phyloP scores from a whole-genome alignment of 176 grass and related monocot genomes.

The Oryza nivara region DNA sequence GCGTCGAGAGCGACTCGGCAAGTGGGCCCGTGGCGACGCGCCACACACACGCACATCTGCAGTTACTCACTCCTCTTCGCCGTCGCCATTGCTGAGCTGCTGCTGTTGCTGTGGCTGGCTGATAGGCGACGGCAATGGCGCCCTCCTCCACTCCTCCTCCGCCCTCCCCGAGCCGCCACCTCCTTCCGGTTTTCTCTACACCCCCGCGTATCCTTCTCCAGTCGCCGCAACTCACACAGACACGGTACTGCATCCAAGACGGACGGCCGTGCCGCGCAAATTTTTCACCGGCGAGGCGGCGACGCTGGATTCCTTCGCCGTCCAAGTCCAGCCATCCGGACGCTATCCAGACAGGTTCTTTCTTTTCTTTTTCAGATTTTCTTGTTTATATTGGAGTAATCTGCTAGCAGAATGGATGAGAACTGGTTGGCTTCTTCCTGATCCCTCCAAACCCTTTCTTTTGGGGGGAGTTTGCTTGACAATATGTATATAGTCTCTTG shows the following conservation, averaged over 20 bases:
- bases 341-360: neutral
- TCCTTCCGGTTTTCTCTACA: neutral
- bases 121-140: slow-evolving; percentile 18
- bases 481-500: neutral
- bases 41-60: slow-evolving; percentile 16
- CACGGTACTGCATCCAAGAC: too few species aligned
- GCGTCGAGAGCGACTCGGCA: neutral
- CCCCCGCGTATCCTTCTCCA: neutral
- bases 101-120: neutral
- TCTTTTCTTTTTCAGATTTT: neutral
- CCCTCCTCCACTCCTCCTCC: neutral
- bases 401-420: neutral
- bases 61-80: neutral
- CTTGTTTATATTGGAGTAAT: neutral
- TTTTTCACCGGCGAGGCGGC: neutral
- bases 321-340: neutral
- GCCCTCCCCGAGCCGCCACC: too few species aligned
- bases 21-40: neutral
- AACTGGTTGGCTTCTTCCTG: neutral
- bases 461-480: neutral
- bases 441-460: too few species aligned
- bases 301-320: neutral
- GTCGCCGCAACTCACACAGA: too few species aligned
- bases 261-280: neutral
- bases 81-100: neutral